Conservation (phyloP, 1,139 yeast species). For the Meyerozyma smithsonii region DNA sequence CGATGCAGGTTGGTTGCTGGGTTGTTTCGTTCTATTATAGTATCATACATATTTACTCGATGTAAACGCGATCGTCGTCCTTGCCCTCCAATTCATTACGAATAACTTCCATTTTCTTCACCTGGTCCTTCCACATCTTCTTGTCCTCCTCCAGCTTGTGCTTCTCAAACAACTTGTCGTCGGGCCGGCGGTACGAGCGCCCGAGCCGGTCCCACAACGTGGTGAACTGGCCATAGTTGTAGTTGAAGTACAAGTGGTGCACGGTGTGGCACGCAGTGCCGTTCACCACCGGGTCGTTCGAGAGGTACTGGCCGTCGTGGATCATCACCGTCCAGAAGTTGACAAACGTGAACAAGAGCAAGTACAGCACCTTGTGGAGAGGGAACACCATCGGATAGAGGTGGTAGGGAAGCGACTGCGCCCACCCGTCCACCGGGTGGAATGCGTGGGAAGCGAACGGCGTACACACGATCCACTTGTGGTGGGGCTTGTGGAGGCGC, state of each 20-base stretch:
- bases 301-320: constrained; percentile 94
- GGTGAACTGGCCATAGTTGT: constrained; percentile 96
- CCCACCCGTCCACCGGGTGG: constrained; percentile 96
- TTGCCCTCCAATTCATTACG: constrained; percentile 76
- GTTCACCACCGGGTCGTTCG: constrained; percentile 88
- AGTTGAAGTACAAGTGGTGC: constrained; percentile 93
- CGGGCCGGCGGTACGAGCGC: constrained; percentile 89
- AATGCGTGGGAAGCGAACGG: constrained; percentile 98
- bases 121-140: constrained; percentile 69
- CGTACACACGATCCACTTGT: constrained; percentile 97
- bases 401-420: constrained; percentile 91
- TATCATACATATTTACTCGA: constrained; percentile 9
- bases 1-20: too few species aligned
- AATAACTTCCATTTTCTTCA: constrained; percentile 72
- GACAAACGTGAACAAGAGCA: constrained; percentile 79
- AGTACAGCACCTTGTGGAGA: constrained; percentile 78
- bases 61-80: constrained; percentile 48
- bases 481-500: constrained; percentile 93
- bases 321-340: constrained; percentile 98
- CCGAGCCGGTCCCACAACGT: constrained; percentile 98
- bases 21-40: not conserved
- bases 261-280: constrained; percentile 98
- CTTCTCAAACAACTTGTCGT: constrained; percentile 74
- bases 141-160: constrained; percentile 40
- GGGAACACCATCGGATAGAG: constrained; percentile 88